Evolutionary conservation across 345 rosid species (phyloP), one percentile per base, ranked within the genome.

Genomic region (Euclidium syriacum): DNA sequence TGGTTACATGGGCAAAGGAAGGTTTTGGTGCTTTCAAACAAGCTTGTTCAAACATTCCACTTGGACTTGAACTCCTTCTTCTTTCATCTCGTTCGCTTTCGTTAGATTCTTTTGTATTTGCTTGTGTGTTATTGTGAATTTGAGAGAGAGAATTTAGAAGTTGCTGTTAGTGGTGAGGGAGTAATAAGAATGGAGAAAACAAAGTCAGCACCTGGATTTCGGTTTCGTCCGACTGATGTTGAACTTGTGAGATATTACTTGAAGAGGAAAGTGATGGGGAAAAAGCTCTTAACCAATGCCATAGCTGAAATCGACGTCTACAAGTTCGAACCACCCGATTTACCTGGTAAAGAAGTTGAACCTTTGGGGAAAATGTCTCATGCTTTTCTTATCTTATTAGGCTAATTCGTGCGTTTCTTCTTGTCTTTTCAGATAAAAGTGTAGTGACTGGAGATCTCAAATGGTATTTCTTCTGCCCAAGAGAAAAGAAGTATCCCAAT

Each of bases 401-500:
- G 42, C 6, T 10, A n/a, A n/a, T n/a, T n/a, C n/a, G n/a, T n/a
- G n/a, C n/a, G n/a, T 14, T 23, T 46, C 5, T 60, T 26, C 17
- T n/a, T n/a, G 24, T 15, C 29, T 65, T 23, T 4, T n/a, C 77
- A 69, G 89, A 9, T 29, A 70, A 68, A 42, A 17, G 10, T 40
- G 39, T 69, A 58, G 60, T 35, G 50, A 76, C 70, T 14, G 72
- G 84, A 30, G 96, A 92, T 70, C 79, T 81, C 6, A 82, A 92
- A 33, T 92, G 95, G 95, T 82, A 73, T 68, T 92, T 88, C 79
- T 92, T 82, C 70, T 86, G 96, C 40, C 86, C 96, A 0, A 56
- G 77, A 10, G 82, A 62, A 60, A 88, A 73, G 79, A 92, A 81
- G 63, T 84, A 83, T 68, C 47, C 75, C 2, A 74, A 12, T 15